Evolutionary conservation across 257 asterid genomes (phyloP), one percentile per base, ranked within the genome.

Genomic region (Osmanthus fragrans): DNA sequence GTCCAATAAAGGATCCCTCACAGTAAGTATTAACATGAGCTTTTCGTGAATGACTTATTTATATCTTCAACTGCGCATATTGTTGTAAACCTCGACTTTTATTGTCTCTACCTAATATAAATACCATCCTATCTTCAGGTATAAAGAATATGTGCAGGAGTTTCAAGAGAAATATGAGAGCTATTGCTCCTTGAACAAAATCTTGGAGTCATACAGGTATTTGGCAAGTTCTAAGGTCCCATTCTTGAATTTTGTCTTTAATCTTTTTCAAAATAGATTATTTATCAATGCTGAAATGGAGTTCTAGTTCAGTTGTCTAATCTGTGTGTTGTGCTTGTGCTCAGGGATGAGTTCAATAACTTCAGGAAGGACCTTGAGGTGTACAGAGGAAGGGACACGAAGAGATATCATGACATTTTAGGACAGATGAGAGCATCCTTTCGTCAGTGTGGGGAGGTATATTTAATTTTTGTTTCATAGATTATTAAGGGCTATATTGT

Each of bases 181-280:
- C 77, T 93, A 93, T 80, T 78, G 81, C 74, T 93, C 94, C 47
- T 77, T 96, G 86, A 84, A 80, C 86, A 89, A 86, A 77, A 82
- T 84, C 69, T 86, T 96, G 86, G 96, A 88, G 84, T 82, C 96
- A 49, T 92, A 89, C 89, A 86, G 97, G 98, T 96, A 89, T 47
- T 68, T 76, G 79, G 21, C 67, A 83, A 79, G 47, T 68, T 79
- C 76, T 23, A 70, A 72, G 47, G 73, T 77, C 71, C 45, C 60
- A 68, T 78, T 74, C 74, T 63, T 69, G n/a, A 60, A 49, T 30
- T 66, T 74, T 72, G 18, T 15, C 32, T 80, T 74, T 69, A 39
- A 63, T 71, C 45, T 39, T 19, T 54, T 34, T 76, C 34, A 29
- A 12, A 23, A 60, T 49, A n/a, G 60, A 25, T 37, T 70, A 19